A percentile compares a stretch with the other conserved stretches of the same genome.
Conservation (phyloP, 805 yeast species). For the Pichia scutulata region DNA sequence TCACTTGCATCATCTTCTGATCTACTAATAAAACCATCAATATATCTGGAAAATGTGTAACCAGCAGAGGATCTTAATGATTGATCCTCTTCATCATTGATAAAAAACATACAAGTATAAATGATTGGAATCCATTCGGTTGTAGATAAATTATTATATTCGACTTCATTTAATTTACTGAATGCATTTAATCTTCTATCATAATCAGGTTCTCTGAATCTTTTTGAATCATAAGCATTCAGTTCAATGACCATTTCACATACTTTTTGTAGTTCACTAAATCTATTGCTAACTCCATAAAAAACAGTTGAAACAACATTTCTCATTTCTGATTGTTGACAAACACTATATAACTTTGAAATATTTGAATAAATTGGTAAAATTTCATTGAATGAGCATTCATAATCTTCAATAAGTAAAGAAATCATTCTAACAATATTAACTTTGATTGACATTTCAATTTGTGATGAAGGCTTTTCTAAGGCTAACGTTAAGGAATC, state of each 20-base stretch:
- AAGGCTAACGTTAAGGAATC: constrained; percentile 52
- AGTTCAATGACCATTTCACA: constrained; percentile 52
- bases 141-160: constrained; percentile 36
- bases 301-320: constrained; percentile 53
- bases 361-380: constrained; percentile 23
- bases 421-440: constrained; percentile 52
- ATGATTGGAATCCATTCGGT: constrained; percentile 77
- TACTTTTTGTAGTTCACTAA: constrained; percentile 36
- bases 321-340: constrained; percentile 57
- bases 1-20: constrained; percentile 22
- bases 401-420: constrained; percentile 43
- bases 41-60: constrained; percentile 51
- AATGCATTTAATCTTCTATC: constrained; percentile 66
- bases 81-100: constrained; percentile 72
- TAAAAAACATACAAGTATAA: constrained; percentile 57
- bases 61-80: constrained; percentile 75
- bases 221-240: constrained; percentile 56
- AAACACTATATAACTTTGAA: constrained; percentile 44
- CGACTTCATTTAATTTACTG: constrained; percentile 50
- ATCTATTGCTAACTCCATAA: constrained; percentile 46
- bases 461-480: constrained; percentile 46
- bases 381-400: constrained; percentile 46
- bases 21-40: constrained; percentile 44
- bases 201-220: constrained; percentile 72
- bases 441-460: constrained; percentile 45